A percentile compares a stretch with the other conserved stretches of the same genome.
Conservation (phyloP, 495 filamentous ascomycete genomes). For the Penicillium mononematosum region DNA sequence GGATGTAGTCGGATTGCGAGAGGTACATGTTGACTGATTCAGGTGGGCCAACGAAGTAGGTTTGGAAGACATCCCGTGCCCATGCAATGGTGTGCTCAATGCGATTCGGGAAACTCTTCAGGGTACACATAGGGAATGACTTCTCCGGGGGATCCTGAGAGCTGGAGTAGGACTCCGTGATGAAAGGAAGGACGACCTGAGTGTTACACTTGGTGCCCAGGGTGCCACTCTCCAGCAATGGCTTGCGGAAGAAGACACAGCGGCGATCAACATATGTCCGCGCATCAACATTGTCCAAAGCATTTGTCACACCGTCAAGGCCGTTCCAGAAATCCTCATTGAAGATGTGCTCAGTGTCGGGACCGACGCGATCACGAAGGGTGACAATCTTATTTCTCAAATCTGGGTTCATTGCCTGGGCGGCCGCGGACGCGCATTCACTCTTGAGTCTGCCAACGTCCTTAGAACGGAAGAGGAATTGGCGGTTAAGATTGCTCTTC, state of each 20-base stretch:
- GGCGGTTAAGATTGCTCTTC: conserved; percentile 97
- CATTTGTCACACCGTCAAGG: conserved; percentile 94
- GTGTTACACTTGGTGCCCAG: conserved; percentile 98
- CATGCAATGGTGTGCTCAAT: conserved; percentile 99
- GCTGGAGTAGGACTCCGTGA: conserved; percentile 98
- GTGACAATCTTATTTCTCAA: conserved; percentile 79
- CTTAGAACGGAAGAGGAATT: conserved; percentile 92
- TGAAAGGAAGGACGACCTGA: conserved; percentile 83
- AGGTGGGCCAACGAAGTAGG: conserved; percentile 86
- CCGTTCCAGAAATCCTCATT: conserved; percentile 89
- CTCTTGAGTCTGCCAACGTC: conserved; percentile 98
- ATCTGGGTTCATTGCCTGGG: conserved; percentile 92
- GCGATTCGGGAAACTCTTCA: conserved; percentile 96
- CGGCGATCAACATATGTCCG: conserved; percentile 95
- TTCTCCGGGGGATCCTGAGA: conserved; percentile 98
- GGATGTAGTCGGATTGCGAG: conserved; percentile 86
- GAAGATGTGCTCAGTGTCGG: conserved; percentile 93
- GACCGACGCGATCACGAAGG: conserved; percentile 84
- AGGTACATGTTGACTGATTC: conserved; percentile 96
- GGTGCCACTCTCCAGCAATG: conserved; percentile 93
- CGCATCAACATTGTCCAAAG: conserved; percentile 96
- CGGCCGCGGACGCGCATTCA: conserved; percentile 85
- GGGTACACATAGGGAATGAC: conserved; percentile 97
- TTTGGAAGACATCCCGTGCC: conserved; percentile 93
- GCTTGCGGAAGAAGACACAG: conserved; percentile 98